Evolutionary conservation across 2,329 filamentous ascomycete species (phyloP).

Genomic region (Chaetomium strumarium): DNA sequence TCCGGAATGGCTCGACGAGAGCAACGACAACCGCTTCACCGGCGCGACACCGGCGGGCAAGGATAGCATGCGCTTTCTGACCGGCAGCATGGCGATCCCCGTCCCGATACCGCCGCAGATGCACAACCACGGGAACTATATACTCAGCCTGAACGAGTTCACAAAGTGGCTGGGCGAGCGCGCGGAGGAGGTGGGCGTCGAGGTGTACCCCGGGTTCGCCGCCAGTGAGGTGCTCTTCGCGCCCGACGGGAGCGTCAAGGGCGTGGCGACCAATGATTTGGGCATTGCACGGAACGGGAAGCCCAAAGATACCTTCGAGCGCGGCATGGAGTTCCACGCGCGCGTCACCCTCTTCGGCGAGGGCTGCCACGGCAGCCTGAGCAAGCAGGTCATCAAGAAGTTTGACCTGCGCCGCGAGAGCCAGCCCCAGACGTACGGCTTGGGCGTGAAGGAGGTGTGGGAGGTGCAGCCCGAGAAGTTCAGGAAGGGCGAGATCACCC

Average conservation of each 20-base stretch:
- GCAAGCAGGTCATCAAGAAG: constrained; percentile 91
- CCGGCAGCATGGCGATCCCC: constrained; percentile 69
- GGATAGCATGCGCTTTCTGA: constrained; percentile 93
- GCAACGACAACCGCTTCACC: constrained; percentile 83
- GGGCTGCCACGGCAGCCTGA: constrained; percentile 91
- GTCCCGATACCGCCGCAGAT: constrained; percentile 91
- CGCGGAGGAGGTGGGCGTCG: constrained; percentile 93
- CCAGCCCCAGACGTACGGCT: constrained; percentile 89
- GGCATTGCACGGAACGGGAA: constrained; percentile 76
- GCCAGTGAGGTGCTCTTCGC: constrained; percentile 88
- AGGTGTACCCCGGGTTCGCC: constrained; percentile 93
- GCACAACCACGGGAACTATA: constrained; percentile 97
- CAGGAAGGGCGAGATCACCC: constrained; percentile 73
- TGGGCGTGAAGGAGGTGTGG: constrained; percentile 97
- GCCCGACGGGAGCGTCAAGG: constrained; percentile 79
- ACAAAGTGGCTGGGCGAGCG: constrained; percentile 93
- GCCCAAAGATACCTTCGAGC: constrained; percentile 85
- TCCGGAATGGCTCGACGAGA: constrained; percentile 86
- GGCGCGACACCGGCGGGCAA: constrained; percentile 74
- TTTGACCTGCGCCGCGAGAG: constrained; percentile 85
- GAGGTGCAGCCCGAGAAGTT: constrained; percentile 93
- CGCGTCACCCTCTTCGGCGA: constrained; percentile 86
- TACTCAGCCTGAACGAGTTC: constrained; percentile 91
- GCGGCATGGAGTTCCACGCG: constrained; percentile 98
- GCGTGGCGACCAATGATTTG: constrained; percentile 93